Conservation (phyloP, 495 filamentous ascomycete genomes). For the Aspergillus heteromorphus region DNA sequence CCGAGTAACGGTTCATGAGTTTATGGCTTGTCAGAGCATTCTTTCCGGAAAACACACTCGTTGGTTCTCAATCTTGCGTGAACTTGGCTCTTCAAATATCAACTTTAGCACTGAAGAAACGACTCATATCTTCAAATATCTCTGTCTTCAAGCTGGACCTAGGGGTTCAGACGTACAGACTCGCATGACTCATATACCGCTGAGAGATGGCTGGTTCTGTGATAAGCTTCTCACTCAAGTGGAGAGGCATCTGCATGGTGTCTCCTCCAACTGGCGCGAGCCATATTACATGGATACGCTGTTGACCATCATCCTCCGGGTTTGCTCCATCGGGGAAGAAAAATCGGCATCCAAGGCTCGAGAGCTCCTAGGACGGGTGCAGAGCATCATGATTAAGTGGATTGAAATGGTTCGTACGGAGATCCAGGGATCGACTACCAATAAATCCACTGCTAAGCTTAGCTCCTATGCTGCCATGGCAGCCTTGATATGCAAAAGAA, state of each 20-base stretch:
- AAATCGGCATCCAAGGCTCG: not conserved
- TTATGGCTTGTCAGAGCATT: constrained; percentile 38
- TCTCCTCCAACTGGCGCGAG: constrained; percentile 44
- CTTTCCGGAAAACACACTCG: constrained; percentile 21
- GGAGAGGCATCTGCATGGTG: constrained; percentile 14
- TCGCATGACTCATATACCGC: constrained; percentile 16
- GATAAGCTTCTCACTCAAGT: constrained; percentile 17
- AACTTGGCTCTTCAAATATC: constrained; percentile 41
- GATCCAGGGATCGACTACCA: not conserved
- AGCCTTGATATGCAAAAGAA: not conserved
- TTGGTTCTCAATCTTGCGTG: constrained; percentile 46
- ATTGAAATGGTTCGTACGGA: not conserved
- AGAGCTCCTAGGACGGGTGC: not conserved
- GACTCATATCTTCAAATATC: constrained; percentile 37
- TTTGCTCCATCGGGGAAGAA: constrained; percentile 12
- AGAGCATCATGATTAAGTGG: not conserved
- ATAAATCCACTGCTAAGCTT: not conserved
- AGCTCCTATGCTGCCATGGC: not conserved
- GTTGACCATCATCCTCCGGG: constrained; percentile 25
- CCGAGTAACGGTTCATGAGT: constrained; percentile 44
- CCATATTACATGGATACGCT: constrained; percentile 34
- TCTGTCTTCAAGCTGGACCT: constrained; percentile 41
- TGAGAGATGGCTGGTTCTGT: constrained; percentile 21
- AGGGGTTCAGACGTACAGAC: not conserved
- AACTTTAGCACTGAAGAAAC: constrained; percentile 41